phyloP scores from a whole-genome alignment of 768 basidiomycete genomes.

The Russula brevipes region DNA sequence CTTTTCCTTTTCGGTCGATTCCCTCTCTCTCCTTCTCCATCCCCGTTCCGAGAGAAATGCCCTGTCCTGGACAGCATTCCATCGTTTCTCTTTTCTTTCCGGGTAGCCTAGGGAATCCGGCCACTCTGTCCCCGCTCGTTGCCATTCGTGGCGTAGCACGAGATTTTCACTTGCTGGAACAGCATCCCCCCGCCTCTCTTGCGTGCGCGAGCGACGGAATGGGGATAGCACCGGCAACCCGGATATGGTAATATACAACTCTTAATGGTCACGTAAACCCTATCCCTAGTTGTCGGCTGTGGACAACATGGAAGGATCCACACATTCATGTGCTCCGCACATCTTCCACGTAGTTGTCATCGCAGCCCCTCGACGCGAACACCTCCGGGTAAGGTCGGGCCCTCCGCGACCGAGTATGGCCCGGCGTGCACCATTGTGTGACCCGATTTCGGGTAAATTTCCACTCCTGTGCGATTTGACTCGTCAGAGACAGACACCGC shows the following conservation, averaged over 20 bases:
- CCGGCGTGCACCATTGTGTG: slow-evolving; percentile 14
- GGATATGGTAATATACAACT: slow-evolving; percentile 18
- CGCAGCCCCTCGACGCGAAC: not conserved
- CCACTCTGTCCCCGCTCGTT: slow-evolving; percentile 18
- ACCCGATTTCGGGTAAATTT: slow-evolving; percentile 22
- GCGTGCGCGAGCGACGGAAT: slow-evolving; percentile 4
- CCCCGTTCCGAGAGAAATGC: slow-evolving; percentile 20
- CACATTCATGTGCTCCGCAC: slow-evolving; percentile 6
- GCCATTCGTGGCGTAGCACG: slow-evolving; percentile 23
- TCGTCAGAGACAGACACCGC: slow-evolving; percentile 7
- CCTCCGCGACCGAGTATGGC: slow-evolving; percentile 20
- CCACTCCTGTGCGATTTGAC: not conserved
- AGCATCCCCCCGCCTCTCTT: not conserved
- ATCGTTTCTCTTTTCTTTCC: slow-evolving; percentile 6
- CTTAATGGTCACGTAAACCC: slow-evolving; percentile 18
- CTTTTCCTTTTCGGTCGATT: slow-evolving; percentile 14
- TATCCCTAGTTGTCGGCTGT: not conserved
- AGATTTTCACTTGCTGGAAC: slow-evolving; percentile 17
- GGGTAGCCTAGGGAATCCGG: not conserved
- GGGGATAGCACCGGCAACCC: slow-evolving; percentile 14
- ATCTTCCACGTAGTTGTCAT: slow-evolving; percentile 3
- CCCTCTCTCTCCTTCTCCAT: slow-evolving; percentile 4
- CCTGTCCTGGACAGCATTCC: slow-evolving; percentile 18
- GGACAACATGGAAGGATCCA: slow-evolving; percentile 22
- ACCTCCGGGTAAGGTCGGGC: not conserved